These are phyloP conservation scores for Flaveria bidentis DNA, from an alignment of 129 eudicot genomes.

Conservation along the genomic window DNA sequence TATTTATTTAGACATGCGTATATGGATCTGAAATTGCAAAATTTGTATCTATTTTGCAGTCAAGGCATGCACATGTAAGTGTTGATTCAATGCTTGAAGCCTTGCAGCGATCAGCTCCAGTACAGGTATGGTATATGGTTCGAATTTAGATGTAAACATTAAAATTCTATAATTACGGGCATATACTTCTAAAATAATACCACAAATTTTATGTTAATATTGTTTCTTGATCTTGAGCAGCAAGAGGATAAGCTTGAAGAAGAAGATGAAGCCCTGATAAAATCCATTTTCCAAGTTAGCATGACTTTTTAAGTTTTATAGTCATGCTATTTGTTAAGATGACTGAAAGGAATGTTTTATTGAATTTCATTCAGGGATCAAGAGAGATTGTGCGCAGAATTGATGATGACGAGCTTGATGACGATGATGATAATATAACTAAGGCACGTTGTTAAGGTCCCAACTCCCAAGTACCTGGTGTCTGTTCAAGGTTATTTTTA, in stretches of 20 bases:
- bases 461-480: not conserved
- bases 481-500: not conserved
- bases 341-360: not conserved
- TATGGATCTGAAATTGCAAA: slow-evolving; percentile 17
- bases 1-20: not conserved
- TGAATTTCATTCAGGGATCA: slow-evolving; percentile 41
- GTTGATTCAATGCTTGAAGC: slow-evolving; percentile 78
- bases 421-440: slow-evolving; percentile 40
- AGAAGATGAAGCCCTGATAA: slow-evolving; percentile 69
- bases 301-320: not conserved
- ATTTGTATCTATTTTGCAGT: slow-evolving; percentile 46
- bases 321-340: not conserved
- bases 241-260: slow-evolving; percentile 56
- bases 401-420: slow-evolving; percentile 55
- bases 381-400: slow-evolving; percentile 48
- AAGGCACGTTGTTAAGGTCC: slow-evolving; percentile 21
- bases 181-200: not conserved
- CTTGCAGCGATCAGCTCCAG: slow-evolving; percentile 55
- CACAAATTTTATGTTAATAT: not conserved
- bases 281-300: slow-evolving; percentile 53
- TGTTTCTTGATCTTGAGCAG: slow-evolving; percentile 1
- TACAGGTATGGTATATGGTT: slow-evolving; percentile 20
- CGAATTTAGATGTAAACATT: not conserved
- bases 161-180: not conserved
- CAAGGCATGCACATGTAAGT: slow-evolving; percentile 72